These are phyloP conservation scores for Thalia dealbata DNA, from an alignment of 176 grass and related monocot genomes.

Conservation along the genomic window DNA sequence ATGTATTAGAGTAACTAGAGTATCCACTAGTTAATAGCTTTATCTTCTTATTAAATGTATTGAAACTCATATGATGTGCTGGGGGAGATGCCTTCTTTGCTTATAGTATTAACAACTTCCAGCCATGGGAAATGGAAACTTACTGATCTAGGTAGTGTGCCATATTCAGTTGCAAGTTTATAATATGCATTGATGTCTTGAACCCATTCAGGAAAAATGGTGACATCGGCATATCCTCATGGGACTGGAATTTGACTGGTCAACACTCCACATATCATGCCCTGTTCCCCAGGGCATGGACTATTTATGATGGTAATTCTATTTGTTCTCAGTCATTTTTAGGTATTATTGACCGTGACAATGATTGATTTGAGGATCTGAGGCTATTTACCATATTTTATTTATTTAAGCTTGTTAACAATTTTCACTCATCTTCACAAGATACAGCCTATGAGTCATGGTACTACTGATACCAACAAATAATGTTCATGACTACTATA, in stretches of 20 bases:
- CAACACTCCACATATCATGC: constrained; percentile 94
- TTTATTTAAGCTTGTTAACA: background rate
- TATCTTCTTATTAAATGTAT: too few species aligned
- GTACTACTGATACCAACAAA: too few species aligned
- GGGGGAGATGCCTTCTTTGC: background rate
- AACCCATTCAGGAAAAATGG: constrained; percentile 53
- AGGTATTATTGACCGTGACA: background rate
- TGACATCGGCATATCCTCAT: constrained; percentile 84
- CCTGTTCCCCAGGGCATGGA: constrained; percentile 96
- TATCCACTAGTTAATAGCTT: too few species aligned
- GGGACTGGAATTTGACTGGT: constrained; percentile 92
- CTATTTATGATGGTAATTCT: constrained; percentile 81
- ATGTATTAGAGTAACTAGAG: too few species aligned
- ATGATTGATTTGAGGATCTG: background rate
- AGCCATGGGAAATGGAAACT: background rate
- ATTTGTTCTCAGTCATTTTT: too few species aligned
- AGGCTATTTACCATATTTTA: background rate
- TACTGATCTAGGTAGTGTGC: background rate
- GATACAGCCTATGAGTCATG: too few species aligned
- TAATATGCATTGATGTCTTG: background rate
- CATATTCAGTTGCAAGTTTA: background rate
- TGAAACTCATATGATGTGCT: background rate
- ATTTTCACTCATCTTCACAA: background rate
- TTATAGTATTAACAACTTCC: background rate
- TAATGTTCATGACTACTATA: too few species aligned